Base-by-base conservation (phyloP, 805 yeast genomes). In the Nakazawaea wickerhamii region DNA sequence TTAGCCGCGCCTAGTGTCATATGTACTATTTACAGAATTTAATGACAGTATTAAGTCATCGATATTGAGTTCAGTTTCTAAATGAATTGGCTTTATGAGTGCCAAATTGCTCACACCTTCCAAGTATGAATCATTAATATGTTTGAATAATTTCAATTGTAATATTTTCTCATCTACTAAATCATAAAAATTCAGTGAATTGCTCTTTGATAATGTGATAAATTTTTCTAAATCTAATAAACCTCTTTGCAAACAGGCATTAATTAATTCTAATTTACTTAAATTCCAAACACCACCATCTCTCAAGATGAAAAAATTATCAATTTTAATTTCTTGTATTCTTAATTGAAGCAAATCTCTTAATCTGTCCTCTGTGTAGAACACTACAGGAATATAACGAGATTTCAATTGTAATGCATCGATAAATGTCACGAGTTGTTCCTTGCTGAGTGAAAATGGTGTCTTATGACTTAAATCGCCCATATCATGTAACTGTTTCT, bases 191-290 rank as follows among this genome's bases (percentile, higher is more conserved):
- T 40, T 36, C 11, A 19, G 39, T 39, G 15, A n/a, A 9, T 19
- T 30, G 8, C 31, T 20, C 31, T 37, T 37, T 6, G 38, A 33
- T 7, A 27, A 23, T 1, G 31, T 17, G 13, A 41, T 39, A 3
- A 41, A 23, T 3, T 44, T 53, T 11, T 48, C 43, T 11, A 67
- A 51, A 45, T 67, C 65, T 13, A 78, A 63, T 34, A 82, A 57
- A 21, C 78, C 79, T 44, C 89, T 66, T 46, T 77, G 79, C 31
- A 78, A 50, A 48, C 84, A 73, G 5, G 77, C 71, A 35, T 66
- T 58, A 2, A 78, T 60, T 27, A 81, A 54, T 55, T 83, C 89
- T 45, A 65, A 65, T 22, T 64, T 60, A 27, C 65, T 57, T 43
- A 82, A 51, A 33, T 60, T 55, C 70, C 77, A 69, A 0, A 77